Evolutionary conservation across 192 early-diverging fungal genomes (phyloP).

Genomic region (Umbelopsis isabellina): DNA sequence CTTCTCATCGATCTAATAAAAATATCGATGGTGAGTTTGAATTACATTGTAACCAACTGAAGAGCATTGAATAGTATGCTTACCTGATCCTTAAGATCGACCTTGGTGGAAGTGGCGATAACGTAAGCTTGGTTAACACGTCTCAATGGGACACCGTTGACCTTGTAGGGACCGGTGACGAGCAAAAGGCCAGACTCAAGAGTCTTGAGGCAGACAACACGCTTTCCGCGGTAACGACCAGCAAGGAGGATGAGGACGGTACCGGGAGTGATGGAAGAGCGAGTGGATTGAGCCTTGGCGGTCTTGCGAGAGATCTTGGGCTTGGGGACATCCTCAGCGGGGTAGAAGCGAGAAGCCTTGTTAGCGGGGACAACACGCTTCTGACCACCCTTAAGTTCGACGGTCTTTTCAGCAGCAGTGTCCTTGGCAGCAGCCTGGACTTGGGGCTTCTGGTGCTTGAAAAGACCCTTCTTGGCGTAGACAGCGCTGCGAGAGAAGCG

Average conservation of each 20-base stretch:
- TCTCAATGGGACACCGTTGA: constrained; percentile 98
- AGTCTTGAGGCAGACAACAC: constrained; percentile 98
- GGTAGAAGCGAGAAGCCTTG: constrained; percentile 80
- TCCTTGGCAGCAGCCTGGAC: constrained; percentile 53
- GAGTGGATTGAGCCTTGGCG: constrained; percentile 71
- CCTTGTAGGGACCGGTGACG: constrained; percentile 96
- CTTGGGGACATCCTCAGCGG: constrained; percentile 80
- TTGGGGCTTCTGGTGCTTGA: constrained; percentile 83
- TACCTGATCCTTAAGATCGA: constrained; percentile 82
- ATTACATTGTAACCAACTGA: neutral
- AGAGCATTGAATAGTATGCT: neutral
- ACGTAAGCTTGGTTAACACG: constrained; percentile 99
- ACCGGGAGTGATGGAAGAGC: constrained; percentile 94
- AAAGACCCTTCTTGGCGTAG: constrained; percentile 86
- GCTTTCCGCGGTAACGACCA: constrained; percentile 97
- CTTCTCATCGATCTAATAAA: constrained; percentile 64
- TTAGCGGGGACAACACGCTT: constrained; percentile 68
- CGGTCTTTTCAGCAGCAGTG: constrained; percentile 63
- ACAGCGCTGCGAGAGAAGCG: constrained; percentile 81
- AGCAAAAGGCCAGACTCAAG: constrained; percentile 93
- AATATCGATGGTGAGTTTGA: neutral
- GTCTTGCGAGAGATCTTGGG: constrained; percentile 85
- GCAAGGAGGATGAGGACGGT: constrained; percentile 95
- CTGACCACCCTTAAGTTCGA: constrained; percentile 71
- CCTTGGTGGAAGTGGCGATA: constrained; percentile 98